Evolutionary conservation across 371 early-diverging fungal species (phyloP), one percentile per base, ranked within the genome.

Genomic region (Massospora cicadina): DNA sequence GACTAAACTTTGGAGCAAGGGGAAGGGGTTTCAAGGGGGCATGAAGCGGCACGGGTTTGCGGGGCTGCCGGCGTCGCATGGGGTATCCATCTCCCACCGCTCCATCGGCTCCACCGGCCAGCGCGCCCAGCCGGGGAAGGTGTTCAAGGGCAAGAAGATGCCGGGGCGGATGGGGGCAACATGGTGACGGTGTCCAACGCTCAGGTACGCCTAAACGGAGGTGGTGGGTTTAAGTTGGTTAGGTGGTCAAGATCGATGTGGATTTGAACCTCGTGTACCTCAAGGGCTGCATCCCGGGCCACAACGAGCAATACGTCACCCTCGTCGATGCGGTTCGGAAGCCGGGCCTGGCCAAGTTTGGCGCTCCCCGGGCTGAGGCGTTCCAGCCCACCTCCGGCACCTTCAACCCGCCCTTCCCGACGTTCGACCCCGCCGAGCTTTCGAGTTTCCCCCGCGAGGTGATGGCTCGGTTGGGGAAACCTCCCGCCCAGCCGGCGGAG

Each of bases 61-160:
- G 58, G 98, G 97, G 73, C 81, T 86, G 63, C 84, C 85, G 25
- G 97, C 97, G 25, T 84, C 94, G 60, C 97, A 97, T 75, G 98
- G 98, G 80, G 84, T 81, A 26, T 94, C 97, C 13, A 74, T 91
- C 26, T 77, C 91, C 23, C 98, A 97, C 76, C 81, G 98, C 69
- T 85, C 87, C 1, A 79, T 77, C 54, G 98, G 98, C 74, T 90
- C 95, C n/a, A 93, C 89, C n/a, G 98, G 98, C 74, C 84, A 85
- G 67, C 83, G 91, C 69, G 79, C 86, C 76, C 79, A 81, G 66
- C 97, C 96, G 58, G 93, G 93, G 33, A 85, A 81, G 60, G 95
- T 95, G 59, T 94, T 86, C 72, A 89, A 89, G 70, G 97, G 97
- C 26, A 97, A 94, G 77, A 97, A 97, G 75, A 96, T 97, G 97